Evolutionary conservation across 257 asterid genomes (phyloP), one percentile per base, ranked within the genome.

Genomic region (Dorcoceras hygrometricum): DNA sequence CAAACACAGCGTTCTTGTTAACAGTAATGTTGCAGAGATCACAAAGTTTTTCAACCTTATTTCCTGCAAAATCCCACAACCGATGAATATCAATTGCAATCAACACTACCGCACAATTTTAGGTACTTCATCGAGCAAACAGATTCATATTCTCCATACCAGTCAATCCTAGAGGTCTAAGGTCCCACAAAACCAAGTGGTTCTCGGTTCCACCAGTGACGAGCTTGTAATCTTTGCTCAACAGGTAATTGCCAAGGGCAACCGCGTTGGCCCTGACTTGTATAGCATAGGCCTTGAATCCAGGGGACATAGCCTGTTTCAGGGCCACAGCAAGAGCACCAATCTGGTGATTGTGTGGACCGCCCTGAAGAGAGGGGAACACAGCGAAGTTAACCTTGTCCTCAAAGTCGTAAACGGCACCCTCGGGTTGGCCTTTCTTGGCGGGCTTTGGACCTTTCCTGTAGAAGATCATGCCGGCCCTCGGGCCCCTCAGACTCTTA

Each of bases 161-260:
- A 11, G 98, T 92, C 89, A 89, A 81, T 56, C 98, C 98, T 53
- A 92, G 97, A 70, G 98, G 97, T 31, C 98, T 97, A 75, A 92
- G 97, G 77, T 92, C 98, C 97, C 98, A 92, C 36, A 89, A 79
- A 81, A 92, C 98, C 79, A 92, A 88, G 84, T 92, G 98, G 78
- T 92, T 92, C 85, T 92, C 98, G 1, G 98, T 92, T 59, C 98
- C 98, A 63, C 82, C 84, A 31, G 98, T 89, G 31, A 92, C 97
- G 43, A 92, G 89, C 75, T 74, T 87, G 84, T 92, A 92, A 4
- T 79, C 96, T 74, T 92, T 92, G 84, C 83, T 73, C 93, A 87
- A 87, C 72, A 92, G 85, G 79, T 81, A 87, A 64, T 87, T 73
- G 10, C 98, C 97, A 50, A 92, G 73, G 36, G 98, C 96, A 78